Evolutionary conservation across 2,329 filamentous ascomycete genomes (phyloP).

Genomic region (Pseudonectria foliicola): DNA sequence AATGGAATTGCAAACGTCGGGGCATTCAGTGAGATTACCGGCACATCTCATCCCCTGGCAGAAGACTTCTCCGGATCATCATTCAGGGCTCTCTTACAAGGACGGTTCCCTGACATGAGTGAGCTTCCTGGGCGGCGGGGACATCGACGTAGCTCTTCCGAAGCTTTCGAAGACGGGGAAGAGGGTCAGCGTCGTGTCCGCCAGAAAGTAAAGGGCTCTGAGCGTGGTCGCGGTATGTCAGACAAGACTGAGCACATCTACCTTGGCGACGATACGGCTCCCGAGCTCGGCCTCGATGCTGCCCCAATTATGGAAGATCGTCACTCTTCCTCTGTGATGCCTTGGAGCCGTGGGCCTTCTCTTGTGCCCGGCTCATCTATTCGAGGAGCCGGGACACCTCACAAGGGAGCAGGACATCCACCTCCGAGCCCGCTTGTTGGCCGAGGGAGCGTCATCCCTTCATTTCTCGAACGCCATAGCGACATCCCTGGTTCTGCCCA

Average conservation of each 20-base stretch:
- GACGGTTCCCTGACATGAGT: conserved; percentile 13
- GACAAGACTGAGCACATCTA: conserved; percentile 23
- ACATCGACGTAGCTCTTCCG: conserved; percentile 35
- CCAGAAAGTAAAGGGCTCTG: conserved; percentile 26
- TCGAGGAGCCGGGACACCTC: conserved; percentile 32
- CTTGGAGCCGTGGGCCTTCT: conserved; percentile 45
- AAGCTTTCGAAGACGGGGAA: conserved; percentile 36
- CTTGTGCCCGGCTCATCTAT: conserved; percentile 39
- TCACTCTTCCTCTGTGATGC: conserved; percentile 44
- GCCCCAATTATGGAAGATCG: conserved; percentile 61
- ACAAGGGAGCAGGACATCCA: conserved; percentile 17
- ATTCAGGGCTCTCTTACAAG: conserved; percentile 29
- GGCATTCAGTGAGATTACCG: conserved; percentile 14
- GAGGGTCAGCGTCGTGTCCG: conserved; percentile 31
- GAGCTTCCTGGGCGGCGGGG: conserved; percentile 15
- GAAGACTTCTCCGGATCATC: conserved; percentile 36
- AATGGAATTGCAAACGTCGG: conserved; percentile 31
- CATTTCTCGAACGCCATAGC: conserved; percentile 39
- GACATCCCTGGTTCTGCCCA: conserved; percentile 30
- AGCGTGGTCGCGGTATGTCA: conserved; percentile 20
- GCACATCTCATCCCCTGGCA: conserved; percentile 36
- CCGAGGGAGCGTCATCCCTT: conserved; percentile 28
- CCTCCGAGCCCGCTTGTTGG: conserved; percentile 33
- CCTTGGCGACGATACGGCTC: conserved; percentile 33
- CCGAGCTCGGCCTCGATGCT: conserved; percentile 66